phyloP scores from a whole-genome alignment of 23 red algal species.

The Gracilaria caudata region DNA sequence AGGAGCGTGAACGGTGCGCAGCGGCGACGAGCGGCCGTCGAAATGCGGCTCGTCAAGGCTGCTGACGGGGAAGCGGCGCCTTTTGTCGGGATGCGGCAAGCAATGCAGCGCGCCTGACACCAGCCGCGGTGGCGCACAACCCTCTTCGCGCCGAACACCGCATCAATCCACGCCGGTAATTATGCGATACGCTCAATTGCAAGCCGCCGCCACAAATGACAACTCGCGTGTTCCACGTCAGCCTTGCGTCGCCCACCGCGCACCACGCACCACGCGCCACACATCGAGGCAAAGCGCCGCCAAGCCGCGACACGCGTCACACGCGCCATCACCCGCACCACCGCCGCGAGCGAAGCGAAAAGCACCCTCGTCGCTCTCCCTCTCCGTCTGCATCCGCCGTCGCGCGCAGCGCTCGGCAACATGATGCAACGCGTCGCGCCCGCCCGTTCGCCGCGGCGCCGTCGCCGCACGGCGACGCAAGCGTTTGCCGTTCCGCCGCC shows the following conservation, averaged over 20 bases:
- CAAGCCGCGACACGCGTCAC: not conserved
- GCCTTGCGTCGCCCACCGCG: too few species aligned
- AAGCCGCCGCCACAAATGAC: not conserved
- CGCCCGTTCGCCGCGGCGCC: not conserved
- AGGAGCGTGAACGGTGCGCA: too few species aligned
- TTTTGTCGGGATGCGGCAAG: not conserved
- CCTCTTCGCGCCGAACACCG: not conserved
- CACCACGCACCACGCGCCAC: not conserved
- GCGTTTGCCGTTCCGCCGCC: slow-evolving; percentile 23
- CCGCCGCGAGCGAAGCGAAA: not conserved
- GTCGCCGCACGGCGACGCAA: not conserved
- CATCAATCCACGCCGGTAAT: not conserved
- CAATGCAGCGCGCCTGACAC: not conserved
- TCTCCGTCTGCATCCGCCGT: not conserved
- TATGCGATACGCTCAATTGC: not conserved
- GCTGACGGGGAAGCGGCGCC: too few species aligned
- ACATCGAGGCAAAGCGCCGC: not conserved
- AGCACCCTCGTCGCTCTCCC: not conserved
- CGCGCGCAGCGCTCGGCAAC: too few species aligned
- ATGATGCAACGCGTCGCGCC: not conserved
- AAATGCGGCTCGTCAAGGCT: not conserved
- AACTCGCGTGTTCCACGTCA: too few species aligned
- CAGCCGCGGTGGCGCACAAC: not conserved
- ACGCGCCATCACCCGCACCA: not conserved
- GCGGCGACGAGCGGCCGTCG: too few species aligned